Percentiles rank a stretch among this genome's conserved stretches.
Conservation (phyloP, 2,329 filamentous ascomycete genomes). For the Paecilomyces sp. region DNA sequence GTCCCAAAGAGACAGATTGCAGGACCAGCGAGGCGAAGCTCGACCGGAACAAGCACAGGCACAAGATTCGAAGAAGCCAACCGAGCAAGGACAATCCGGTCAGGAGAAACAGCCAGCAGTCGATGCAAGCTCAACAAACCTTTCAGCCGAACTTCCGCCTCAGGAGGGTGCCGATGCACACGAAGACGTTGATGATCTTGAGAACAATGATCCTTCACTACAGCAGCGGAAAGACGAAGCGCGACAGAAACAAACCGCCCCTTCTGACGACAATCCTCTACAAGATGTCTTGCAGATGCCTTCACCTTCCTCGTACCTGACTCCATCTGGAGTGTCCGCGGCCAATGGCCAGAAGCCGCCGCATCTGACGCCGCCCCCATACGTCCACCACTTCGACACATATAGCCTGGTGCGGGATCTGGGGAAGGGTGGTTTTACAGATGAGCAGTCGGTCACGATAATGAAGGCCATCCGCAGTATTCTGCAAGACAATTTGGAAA, state of each 20-base stretch:
- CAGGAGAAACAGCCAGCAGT: neutral
- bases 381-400: constrained; percentile 95
- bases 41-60: constrained; percentile 5
- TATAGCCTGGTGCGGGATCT: constrained; percentile 82
- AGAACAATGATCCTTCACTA: neutral
- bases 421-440: constrained; percentile 61
- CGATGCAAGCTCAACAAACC: neutral
- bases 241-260: neutral
- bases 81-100: neutral
- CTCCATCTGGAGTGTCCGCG: constrained; percentile 16
- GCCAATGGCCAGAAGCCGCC: constrained; percentile 47
- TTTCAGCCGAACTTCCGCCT: neutral
- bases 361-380: constrained; percentile 62
- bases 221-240: neutral
- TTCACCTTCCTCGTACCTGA: constrained; percentile 27
- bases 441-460: constrained; percentile 67
- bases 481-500: constrained; percentile 69
- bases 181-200: neutral
- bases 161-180: neutral
- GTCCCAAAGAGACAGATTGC: constrained; percentile 6
- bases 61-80: constrained; percentile 9
- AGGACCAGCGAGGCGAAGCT: constrained; percentile 2
- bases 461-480: constrained; percentile 88
- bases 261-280: constrained; percentile 18
- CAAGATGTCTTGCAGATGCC: constrained; percentile 37